Base-by-base conservation (phyloP, 2,329 filamentous ascomycete genomes). In the Albifimbria verrucaria region DNA sequence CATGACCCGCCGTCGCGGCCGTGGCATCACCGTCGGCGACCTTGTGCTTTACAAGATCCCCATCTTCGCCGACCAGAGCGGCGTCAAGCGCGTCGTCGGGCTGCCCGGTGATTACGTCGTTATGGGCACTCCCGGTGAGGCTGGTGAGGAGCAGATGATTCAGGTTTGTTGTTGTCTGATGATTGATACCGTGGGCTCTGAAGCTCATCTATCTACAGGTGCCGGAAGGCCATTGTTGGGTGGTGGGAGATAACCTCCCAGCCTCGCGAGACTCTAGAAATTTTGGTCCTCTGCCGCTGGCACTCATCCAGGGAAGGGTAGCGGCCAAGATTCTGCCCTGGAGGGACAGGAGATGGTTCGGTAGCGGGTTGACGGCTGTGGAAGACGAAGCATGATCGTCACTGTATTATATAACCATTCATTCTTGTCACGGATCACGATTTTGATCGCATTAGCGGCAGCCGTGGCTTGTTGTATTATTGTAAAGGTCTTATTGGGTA, bases 181-280 rank as follows among this genome's bases (percentile, higher is more conserved):
- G 7, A 7, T 18, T 15, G 10, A 22, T 28, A 18, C 18, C 15
- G 48, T n/a, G 12, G 15, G 32, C 36, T 7, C 21, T 15, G 9
- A 20, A 3, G 26, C 46, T 51, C 32, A 45, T 17, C 15, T 43
- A 4, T 10, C 3, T 52, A n/a, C 64, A 95, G 89, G 85, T 99
- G 17, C 94, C 94, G 0, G 78, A 89, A 65, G 94, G 94, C 2
- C 94, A 99, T 76, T 95, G 92, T 64, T 97, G 91, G 84, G 76
- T 97, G 7, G 83, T 86, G 3, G 94, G 94, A 3, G 94, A 99
- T 70, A 97, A 97, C 69, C 66, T 96, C 56, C 79, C 84, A 3
- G 88, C 83, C 63, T 97, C 92, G 22, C 78, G 90, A 58, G 94
- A 99, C 74, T 97, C 92, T 43, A 85, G 94, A 56, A 77, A 86